Evolutionary conservation across 306 rosid genomes (phyloP).

Genomic region (Cucurbita ficifolia): DNA sequence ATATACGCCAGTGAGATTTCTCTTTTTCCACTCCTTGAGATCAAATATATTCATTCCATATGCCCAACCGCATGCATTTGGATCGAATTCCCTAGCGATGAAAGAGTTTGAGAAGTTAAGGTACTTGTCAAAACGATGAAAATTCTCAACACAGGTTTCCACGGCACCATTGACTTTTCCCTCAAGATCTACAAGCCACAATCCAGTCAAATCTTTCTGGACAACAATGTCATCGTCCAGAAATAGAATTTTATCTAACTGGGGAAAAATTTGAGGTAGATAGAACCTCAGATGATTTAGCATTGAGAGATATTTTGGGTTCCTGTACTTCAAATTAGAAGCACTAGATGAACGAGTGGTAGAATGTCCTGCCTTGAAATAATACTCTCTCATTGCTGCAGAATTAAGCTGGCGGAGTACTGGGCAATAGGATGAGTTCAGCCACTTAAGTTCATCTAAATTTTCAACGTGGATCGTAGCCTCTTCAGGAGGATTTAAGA

Average conservation of each 20-base stretch:
- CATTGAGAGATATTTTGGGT: conserved; percentile 95
- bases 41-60: conserved; percentile 94
- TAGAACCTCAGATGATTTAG: conserved; percentile 93
- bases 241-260: conserved; percentile 77
- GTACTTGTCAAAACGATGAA: conserved; percentile 90
- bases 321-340: conserved; percentile 87
- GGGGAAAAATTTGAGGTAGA: conserved; percentile 90
- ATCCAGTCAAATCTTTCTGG: conserved; percentile 84
- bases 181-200: conserved; percentile 62
- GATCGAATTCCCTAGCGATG: conserved; percentile 79
- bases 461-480: conserved; percentile 85
- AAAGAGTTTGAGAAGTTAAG: conserved; percentile 78
- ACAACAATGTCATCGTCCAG: conserved; percentile 96
- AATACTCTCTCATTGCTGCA: conserved; percentile 81
- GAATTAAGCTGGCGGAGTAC: conserved; percentile 91
- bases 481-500: conserved; percentile 85
- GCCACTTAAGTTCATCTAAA: conserved; percentile 90
- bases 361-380: conserved; percentile 85
- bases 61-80: conserved; percentile 97
- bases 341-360: conserved; percentile 52
- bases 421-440: conserved; percentile 91
- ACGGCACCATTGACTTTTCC: conserved; percentile 97
- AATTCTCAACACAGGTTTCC: conserved; percentile 84
- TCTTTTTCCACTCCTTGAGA: conserved; percentile 80
- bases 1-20: conserved; percentile 83